phyloP scores from a whole-genome alignment of 306 rosid genomes.

The Hylodesmum podocarpum region DNA sequence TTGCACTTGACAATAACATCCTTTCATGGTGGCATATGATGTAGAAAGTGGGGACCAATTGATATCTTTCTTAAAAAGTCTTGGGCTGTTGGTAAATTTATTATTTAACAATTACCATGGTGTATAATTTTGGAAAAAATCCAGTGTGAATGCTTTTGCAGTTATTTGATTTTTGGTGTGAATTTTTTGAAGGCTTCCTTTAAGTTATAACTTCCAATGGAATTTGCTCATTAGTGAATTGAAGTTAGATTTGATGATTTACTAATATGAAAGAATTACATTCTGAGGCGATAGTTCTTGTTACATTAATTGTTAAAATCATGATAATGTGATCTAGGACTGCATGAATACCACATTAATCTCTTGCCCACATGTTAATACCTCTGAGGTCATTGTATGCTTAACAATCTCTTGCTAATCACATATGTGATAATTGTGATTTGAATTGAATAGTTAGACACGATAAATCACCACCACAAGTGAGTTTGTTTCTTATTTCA shows the following conservation, averaged over 20 bases:
- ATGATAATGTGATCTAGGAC: not conserved
- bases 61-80: constrained; percentile 10
- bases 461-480: not conserved
- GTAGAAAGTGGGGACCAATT: constrained; percentile 15
- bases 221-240: not conserved
- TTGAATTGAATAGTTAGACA: constrained; percentile 19
- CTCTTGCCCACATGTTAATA: not conserved
- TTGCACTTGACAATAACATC: constrained; percentile 4
- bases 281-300: not conserved
- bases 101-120: not conserved
- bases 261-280: not conserved
- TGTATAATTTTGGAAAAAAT: not conserved
- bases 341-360: not conserved
- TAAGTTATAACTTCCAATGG: not conserved
- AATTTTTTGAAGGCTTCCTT: not conserved
- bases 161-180: not conserved
- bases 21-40: not conserved
- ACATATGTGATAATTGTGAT: not conserved
- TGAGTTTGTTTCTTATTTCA: not conserved
- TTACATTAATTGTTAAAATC: not conserved
- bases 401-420: not conserved
- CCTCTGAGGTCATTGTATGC: not conserved
- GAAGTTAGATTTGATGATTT: not conserved
- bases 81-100: constrained; percentile 2
- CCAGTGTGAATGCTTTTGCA: not conserved